These are phyloP conservation scores for Penicillium olsonii DNA, from an alignment of 2,329 filamentous ascomycete genomes.

Conservation along the genomic window DNA sequence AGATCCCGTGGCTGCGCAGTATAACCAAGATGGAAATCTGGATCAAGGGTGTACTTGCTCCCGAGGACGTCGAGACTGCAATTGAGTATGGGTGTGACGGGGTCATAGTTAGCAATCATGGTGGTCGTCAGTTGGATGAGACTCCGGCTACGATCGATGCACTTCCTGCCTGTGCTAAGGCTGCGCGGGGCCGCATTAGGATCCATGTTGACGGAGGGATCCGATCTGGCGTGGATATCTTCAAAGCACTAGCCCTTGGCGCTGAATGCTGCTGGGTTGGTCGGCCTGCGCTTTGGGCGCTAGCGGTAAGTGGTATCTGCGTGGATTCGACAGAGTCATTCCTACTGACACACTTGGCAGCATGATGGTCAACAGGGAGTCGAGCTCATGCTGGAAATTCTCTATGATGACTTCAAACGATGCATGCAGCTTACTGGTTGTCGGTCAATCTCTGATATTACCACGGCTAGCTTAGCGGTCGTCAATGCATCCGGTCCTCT, in stretches of 20 bases:
- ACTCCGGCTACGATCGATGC: slow-evolving; percentile 40
- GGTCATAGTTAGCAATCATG: slow-evolving; percentile 42
- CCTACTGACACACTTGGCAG: slow-evolving; percentile 20
- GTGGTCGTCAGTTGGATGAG: slow-evolving; percentile 41
- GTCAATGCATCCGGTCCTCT: slow-evolving; percentile 16
- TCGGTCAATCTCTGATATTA: slow-evolving; percentile 28
- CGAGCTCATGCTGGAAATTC: slow-evolving; percentile 31
- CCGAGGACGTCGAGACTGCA: slow-evolving; percentile 39
- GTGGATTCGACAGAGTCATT: neutral
- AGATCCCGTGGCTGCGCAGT: slow-evolving; percentile 52
- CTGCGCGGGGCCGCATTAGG: slow-evolving; percentile 33
- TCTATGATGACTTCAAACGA: slow-evolving; percentile 34
- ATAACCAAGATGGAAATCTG: slow-evolving; percentile 50
- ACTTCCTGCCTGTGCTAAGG: slow-evolving; percentile 29
- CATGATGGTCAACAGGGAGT: slow-evolving; percentile 36
- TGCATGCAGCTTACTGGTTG: slow-evolving; percentile 34
- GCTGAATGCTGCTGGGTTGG: slow-evolving; percentile 37
- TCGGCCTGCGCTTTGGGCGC: slow-evolving; percentile 36
- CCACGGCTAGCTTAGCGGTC: slow-evolving; percentile 20
- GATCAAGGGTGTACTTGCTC: slow-evolving; percentile 33
- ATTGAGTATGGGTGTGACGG: slow-evolving; percentile 39
- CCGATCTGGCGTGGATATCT: slow-evolving; percentile 36
- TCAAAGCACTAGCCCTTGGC: slow-evolving; percentile 40
- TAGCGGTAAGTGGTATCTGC: slow-evolving; percentile 29
- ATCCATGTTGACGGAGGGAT: slow-evolving; percentile 39